A percentile compares a stretch with the other conserved stretches of the same genome.
phyloP scores from a whole-genome alignment of 2,329 filamentous ascomycete genomes.

The Alternaria consortialis region DNA sequence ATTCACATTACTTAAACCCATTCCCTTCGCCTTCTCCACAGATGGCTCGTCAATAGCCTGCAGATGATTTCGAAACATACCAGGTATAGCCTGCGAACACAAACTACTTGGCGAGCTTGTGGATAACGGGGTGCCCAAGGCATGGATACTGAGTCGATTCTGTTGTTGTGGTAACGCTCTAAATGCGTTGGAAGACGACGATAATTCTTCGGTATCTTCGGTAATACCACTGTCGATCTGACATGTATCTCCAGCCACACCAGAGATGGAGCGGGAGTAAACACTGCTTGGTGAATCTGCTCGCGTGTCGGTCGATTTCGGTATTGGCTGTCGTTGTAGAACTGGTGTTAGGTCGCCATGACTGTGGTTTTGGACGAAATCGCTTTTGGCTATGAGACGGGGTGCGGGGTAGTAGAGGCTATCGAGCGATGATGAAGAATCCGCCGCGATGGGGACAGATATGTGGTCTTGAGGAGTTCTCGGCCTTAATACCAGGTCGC shows the following conservation, averaged over 20 bases:
- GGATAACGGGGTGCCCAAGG: neutral
- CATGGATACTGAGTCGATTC: neutral
- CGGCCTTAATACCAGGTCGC: neutral
- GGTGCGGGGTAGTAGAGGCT: neutral
- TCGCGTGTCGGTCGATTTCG: neutral
- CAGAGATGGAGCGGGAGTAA: slow-evolving; percentile 14
- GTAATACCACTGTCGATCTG: neutral
- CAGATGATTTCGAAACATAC: neutral
- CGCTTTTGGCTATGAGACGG: neutral
- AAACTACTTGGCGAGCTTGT: neutral
- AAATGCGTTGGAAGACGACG: neutral
- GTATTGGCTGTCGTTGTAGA: neutral
- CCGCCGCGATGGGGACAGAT: neutral
- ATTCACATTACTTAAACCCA: too few species aligned
- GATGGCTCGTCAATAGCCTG: neutral
- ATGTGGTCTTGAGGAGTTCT: neutral
- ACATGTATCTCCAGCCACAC: neutral
- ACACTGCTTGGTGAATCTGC: slow-evolving; percentile 11
- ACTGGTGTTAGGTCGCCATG: neutral
- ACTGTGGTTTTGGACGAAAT: neutral
- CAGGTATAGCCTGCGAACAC: neutral
- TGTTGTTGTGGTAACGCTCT: neutral
- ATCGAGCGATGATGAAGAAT: neutral
- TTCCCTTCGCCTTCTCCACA: neutral
- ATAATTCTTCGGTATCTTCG: neutral